Base-by-base conservation (phyloP, 495 filamentous ascomycete genomes). In the Thozetella sp. region DNA sequence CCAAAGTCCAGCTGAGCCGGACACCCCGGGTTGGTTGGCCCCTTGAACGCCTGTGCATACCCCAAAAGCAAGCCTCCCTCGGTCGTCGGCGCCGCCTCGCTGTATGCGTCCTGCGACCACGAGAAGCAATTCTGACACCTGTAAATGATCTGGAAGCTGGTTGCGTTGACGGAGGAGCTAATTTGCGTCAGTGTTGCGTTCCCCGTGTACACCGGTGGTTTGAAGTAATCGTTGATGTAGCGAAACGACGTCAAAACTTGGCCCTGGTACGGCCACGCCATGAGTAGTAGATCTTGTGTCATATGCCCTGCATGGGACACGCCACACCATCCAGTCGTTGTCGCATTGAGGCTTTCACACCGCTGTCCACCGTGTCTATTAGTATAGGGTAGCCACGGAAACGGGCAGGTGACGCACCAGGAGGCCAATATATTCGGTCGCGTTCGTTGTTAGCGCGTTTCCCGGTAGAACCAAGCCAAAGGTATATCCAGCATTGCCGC, bases 91-190 rank as follows among this genome's bases (percentile, higher is more conserved):
- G 43, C 56, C 17, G 48, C 20, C 2, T 57, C 63, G 13, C 2
- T n/a, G 1, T 50, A 25, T 0, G 20, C 54, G 22, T 52, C 53
- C 30, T 66, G 59, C 6, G 24, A 72, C 82, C 84, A 88, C 2
- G 65, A 64, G 34, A 83, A 72, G 64, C 87, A 90, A 63, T 80
- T 72, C 58, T 79, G 67, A 71, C 86, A 90, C 34, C 80, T 75
- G 67, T 84, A 88, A n/a, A 83, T 76, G 27, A 85, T 65, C 25
- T 74, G 75, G 65, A 77, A 89, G 62, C 76, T 63, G 9, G 72
- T 75, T 37, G 75, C 62, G 67, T 83, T 86, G 53, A 82, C 67
- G 24, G 61, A 72, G 15, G 78, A 75, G 22, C 75, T 80, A 52
- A 88, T 77, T 30, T 80, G 77, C 1, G 80, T 81, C 15, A 81